These are phyloP conservation scores for Zizania latifolia DNA, from an alignment of 176 grass and related monocot species.

Conservation along the genomic window DNA sequence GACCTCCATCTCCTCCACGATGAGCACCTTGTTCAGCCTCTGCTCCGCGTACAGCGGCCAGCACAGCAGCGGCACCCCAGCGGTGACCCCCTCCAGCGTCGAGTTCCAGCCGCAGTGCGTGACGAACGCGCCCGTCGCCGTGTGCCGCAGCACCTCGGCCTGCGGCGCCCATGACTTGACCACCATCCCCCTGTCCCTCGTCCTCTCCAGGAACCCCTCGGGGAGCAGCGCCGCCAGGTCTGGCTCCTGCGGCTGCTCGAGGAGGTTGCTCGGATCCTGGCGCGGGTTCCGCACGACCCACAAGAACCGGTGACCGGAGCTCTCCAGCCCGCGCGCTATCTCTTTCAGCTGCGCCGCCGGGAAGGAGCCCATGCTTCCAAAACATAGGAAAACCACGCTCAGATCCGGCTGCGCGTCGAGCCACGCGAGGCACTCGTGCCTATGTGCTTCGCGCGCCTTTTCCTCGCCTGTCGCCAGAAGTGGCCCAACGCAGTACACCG, in stretches of 20 bases:
- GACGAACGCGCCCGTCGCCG: conserved; percentile 34
- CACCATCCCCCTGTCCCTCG: not conserved
- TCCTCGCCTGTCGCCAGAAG: not conserved
- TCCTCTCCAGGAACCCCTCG: conserved; percentile 27
- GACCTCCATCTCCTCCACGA: conserved; percentile 25
- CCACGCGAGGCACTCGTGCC: conserved; percentile 40
- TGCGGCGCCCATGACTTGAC: conserved; percentile 40
- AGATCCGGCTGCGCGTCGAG: conserved; percentile 44
- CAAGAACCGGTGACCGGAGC: conserved; percentile 41
- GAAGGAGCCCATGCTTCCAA: conserved; percentile 43
- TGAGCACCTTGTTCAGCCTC: conserved; percentile 27
- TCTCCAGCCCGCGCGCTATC: conserved; percentile 40
- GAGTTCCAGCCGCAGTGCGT: conserved; percentile 48
- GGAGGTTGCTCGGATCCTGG: not conserved
- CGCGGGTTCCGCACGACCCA: conserved; percentile 41
- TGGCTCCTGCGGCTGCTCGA: not conserved
- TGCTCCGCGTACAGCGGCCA: conserved; percentile 37
- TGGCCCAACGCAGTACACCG: conserved; percentile 7
- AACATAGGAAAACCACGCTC: conserved; percentile 48
- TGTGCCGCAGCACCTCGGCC: conserved; percentile 36
- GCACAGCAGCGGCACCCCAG: conserved; percentile 24
- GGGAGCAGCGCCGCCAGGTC: conserved; percentile 32
- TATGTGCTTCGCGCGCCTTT: not conserved
- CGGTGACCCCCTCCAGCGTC: conserved; percentile 7
- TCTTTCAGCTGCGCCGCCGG: conserved; percentile 25